Conservation (phyloP, 2,329 filamentous ascomycete genomes). For the Zelopaecilomyces penicillatus region DNA sequence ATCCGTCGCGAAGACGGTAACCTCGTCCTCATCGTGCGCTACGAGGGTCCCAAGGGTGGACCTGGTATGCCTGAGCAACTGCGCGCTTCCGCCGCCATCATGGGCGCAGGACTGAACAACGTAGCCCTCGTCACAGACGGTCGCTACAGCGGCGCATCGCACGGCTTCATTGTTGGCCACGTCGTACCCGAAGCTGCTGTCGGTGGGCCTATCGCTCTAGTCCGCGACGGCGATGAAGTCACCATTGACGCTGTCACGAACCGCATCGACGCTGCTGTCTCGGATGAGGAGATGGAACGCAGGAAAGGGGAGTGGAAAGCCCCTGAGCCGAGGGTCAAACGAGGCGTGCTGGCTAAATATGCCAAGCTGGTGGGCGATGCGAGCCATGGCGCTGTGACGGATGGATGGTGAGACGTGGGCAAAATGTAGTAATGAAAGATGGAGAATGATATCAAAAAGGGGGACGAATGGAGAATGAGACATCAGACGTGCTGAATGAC, state of each 20-base stretch:
- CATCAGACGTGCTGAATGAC: no score
- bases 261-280: constrained; percentile 59
- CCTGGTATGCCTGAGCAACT: constrained; percentile 96
- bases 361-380: constrained; percentile 81
- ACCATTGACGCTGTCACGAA: constrained; percentile 82
- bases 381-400: constrained; percentile 83
- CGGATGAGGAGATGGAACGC: constrained; percentile 59
- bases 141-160: constrained; percentile 76
- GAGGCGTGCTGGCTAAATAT: constrained; percentile 87
- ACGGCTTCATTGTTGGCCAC: constrained; percentile 91
- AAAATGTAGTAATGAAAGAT: no score
- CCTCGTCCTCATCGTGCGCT: constrained; percentile 81
- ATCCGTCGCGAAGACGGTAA: constrained; percentile 54
- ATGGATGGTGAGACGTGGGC: constrained; percentile 30
- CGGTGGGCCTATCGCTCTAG: constrained; percentile 80
- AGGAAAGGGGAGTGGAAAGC: constrained; percentile 60
- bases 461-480: no score
- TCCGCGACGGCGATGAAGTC: constrained; percentile 70
- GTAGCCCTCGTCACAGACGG: constrained; percentile 90
- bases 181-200: constrained; percentile 84
- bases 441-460: no score
- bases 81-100: constrained; percentile 79
- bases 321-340: constrained; percentile 63
- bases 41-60: constrained; percentile 87
- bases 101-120: constrained; percentile 82